These are phyloP conservation scores for Phoenix roebelenii DNA, from an alignment of 176 grass and related monocot genomes.

Conservation along the genomic window DNA sequence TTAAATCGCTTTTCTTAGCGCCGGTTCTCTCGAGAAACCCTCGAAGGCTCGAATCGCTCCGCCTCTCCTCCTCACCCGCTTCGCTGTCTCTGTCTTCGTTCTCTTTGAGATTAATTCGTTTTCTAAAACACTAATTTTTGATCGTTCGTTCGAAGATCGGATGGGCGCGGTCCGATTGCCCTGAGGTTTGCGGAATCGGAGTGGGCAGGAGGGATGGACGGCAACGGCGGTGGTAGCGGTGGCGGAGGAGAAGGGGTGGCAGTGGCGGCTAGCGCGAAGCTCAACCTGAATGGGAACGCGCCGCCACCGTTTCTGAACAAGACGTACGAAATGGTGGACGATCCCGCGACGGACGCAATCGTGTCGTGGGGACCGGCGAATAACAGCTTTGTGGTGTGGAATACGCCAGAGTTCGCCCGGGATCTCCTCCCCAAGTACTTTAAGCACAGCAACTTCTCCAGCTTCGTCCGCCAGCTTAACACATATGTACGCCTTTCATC, in stretches of 20 bases:
- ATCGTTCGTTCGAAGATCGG: no score
- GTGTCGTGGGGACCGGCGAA: constrained; percentile 64
- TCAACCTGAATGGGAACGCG: constrained; percentile 10
- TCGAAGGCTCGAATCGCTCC: no score
- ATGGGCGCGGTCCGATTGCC: background rate
- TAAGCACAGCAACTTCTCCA: constrained; percentile 93
- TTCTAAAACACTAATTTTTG: no score
- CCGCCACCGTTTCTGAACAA: constrained; percentile 77
- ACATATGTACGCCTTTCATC: constrained; percentile 42
- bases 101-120: no score
- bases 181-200: background rate
- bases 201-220: background rate
- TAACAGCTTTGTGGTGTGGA: constrained; percentile 94
- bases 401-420: constrained; percentile 76
- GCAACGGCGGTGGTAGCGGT: background rate
- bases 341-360: constrained; percentile 53
- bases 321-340: constrained; percentile 94
- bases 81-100: no score
- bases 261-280: background rate
- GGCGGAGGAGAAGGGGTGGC: background rate
- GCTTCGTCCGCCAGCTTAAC: constrained; percentile 88
- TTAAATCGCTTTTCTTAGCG: no score
- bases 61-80: no score
- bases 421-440: constrained; percentile 94
- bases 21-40: no score